Evolutionary conservation across 495 filamentous ascomycete genomes (phyloP).

Genomic region (Parmelia sp.): DNA sequence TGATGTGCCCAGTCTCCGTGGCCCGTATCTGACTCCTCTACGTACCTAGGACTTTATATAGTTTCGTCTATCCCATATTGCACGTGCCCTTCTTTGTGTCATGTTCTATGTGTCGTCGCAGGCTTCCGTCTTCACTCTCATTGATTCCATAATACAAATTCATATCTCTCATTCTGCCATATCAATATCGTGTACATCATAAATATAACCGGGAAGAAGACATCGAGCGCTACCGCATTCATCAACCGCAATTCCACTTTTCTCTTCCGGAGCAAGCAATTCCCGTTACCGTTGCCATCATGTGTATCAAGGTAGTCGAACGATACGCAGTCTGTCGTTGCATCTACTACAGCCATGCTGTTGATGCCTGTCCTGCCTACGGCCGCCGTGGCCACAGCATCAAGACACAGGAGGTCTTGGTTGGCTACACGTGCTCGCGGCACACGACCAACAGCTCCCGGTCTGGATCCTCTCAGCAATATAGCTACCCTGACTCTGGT

Average conservation of each 20-base stretch:
- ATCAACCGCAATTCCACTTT: neutral
- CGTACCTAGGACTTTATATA: slow-evolving; percentile 10
- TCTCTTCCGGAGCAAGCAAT: neutral
- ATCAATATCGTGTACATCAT: slow-evolving; percentile 1
- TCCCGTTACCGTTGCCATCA: slow-evolving; percentile 32
- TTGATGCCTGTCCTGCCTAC: slow-evolving; percentile 66
- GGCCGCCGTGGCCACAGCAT: slow-evolving; percentile 64
- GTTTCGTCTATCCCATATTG: neutral
- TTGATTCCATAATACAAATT: slow-evolving; percentile 13
- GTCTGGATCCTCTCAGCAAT: slow-evolving; percentile 27
- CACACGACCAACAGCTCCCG: slow-evolving; percentile 46
- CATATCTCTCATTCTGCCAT: slow-evolving; percentile 9
- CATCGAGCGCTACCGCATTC: neutral
- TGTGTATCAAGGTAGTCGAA: slow-evolving; percentile 70
- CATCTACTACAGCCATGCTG: slow-evolving; percentile 70
- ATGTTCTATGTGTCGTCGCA: slow-evolving; percentile 28
- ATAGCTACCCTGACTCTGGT: slow-evolving; percentile 45
- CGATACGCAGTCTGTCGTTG: slow-evolving; percentile 75
- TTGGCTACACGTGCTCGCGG: slow-evolving; percentile 66
- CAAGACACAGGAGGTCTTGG: slow-evolving; percentile 67
- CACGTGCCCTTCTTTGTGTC: slow-evolving; percentile 22
- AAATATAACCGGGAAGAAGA: neutral
- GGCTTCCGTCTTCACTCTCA: slow-evolving; percentile 14
- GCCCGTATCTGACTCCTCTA: neutral
- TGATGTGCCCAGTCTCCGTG: slow-evolving; percentile 13